Evolutionary conservation across 495 filamentous ascomycete species (phyloP).

Genomic region (Daldinia bambusicola): DNA sequence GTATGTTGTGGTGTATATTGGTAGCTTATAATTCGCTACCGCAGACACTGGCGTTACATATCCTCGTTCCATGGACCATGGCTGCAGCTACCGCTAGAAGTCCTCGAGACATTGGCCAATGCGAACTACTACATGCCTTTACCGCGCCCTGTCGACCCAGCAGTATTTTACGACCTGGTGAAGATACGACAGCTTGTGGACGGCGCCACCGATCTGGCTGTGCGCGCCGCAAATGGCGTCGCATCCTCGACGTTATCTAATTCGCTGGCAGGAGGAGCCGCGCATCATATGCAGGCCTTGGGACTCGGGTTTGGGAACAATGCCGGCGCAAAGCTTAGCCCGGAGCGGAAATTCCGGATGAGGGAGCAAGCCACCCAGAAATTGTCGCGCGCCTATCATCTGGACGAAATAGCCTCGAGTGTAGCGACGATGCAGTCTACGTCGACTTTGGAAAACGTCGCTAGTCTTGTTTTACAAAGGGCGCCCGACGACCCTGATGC

Average conservation of each 20-base stretch:
- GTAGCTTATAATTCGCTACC: slow-evolving; percentile 20
- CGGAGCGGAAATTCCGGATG: slow-evolving; percentile 78
- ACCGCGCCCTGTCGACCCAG: slow-evolving; percentile 80
- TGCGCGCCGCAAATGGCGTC: slow-evolving; percentile 77
- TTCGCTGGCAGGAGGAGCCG: slow-evolving; percentile 58
- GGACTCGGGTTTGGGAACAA: slow-evolving; percentile 69
- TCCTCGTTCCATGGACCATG: slow-evolving; percentile 86
- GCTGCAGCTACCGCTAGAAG: slow-evolving; percentile 85
- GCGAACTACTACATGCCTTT: slow-evolving; percentile 79
- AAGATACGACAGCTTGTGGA: slow-evolving; percentile 82
- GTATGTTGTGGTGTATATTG: slow-evolving; percentile 4
- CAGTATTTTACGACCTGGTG: slow-evolving; percentile 82
- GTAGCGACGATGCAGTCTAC: slow-evolving; percentile 85
- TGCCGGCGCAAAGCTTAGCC: slow-evolving; percentile 72
- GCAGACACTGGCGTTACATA: slow-evolving; percentile 83
- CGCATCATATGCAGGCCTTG: slow-evolving; percentile 65
- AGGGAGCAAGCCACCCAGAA: slow-evolving; percentile 80
- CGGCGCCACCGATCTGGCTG: slow-evolving; percentile 77
- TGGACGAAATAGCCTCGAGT: slow-evolving; percentile 83
- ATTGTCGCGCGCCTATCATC: slow-evolving; percentile 75
- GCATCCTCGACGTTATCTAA: slow-evolving; percentile 69
- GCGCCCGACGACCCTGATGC: slow-evolving; percentile 71
- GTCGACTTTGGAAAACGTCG: slow-evolving; percentile 81
- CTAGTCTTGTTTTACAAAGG: slow-evolving; percentile 74
- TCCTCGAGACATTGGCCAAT: slow-evolving; percentile 80